Conservation (phyloP, 1,139 yeast genomes). For the Scheffersomyces parashehatae region DNA sequence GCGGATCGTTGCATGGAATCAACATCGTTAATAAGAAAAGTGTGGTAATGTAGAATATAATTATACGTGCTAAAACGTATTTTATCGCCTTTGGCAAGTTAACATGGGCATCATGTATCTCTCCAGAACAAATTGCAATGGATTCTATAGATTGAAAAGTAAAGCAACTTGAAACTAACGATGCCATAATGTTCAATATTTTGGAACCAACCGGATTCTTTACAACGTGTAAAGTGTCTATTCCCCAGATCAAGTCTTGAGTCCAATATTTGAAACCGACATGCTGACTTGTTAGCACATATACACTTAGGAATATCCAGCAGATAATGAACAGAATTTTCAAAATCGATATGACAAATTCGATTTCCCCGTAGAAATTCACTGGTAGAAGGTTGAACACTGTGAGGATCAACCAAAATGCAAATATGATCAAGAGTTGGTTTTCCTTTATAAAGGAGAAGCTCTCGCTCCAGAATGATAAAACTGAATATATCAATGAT, state of each 20-base stretch:
- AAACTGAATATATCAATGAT: conserved; percentile 17
- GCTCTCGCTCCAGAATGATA: conserved; percentile 14
- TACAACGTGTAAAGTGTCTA: conserved; percentile 1
- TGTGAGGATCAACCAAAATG: conserved; percentile 17
- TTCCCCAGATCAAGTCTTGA: conserved; percentile 2
- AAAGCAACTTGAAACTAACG: conserved; percentile 12
- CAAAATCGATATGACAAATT: conserved; percentile 18
- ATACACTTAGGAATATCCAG: conserved; percentile 15
- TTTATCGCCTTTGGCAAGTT: conserved; percentile 12
- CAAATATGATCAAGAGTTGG: conserved; percentile 11
- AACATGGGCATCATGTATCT: conserved; percentile 9
- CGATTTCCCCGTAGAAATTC: conserved; percentile 23
- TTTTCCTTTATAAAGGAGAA: conserved; percentile 5
- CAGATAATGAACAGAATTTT: conserved; percentile 19
- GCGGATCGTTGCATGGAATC: conserved; percentile 17
- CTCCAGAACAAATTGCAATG: conserved; percentile 16
- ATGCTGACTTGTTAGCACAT: conserved; percentile 1
- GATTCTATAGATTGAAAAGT: conserved; percentile 17
- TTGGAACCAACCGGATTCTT: background rate
- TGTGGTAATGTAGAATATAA: conserved; percentile 16
- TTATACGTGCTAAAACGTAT: conserved; percentile 15
- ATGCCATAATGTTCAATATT: conserved; percentile 1
- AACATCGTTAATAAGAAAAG: conserved; percentile 16
- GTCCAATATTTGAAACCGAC: conserved; percentile 10
- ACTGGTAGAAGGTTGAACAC: conserved; percentile 22